phyloP scores from a whole-genome alignment of 116 monocot genomes.

The Trichopus zeylanicus region DNA sequence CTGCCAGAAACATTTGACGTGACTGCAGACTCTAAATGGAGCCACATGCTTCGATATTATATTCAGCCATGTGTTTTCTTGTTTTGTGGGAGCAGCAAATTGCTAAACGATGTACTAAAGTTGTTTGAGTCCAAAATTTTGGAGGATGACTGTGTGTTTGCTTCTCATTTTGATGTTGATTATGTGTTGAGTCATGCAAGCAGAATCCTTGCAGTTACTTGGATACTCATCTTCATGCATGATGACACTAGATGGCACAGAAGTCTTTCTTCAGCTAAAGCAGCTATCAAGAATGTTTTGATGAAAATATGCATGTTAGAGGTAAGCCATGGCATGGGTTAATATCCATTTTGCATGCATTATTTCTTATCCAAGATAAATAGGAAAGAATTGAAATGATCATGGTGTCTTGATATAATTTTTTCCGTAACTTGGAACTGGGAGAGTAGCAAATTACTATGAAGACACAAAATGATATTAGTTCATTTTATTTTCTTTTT shows the following conservation, averaged over 20 bases:
- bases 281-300: slow-evolving; percentile 18
- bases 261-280: slow-evolving; percentile 26
- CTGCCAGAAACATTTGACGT: slow-evolving; percentile 15
- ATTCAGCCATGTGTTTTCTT: slow-evolving; percentile 38
- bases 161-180: slow-evolving; percentile 5
- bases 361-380: background rate
- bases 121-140: slow-evolving; percentile 22
- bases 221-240: slow-evolving; percentile 31
- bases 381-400: background rate
- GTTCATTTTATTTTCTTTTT: too few relatives aligned
- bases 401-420: background rate
- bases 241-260: slow-evolving; percentile 24
- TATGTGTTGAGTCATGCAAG: slow-evolving; percentile 7
- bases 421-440: too few relatives aligned
- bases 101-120: slow-evolving; percentile 31
- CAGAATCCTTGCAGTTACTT: slow-evolving; percentile 19
- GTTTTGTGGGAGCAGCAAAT: slow-evolving; percentile 23
- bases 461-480: too few relatives aligned
- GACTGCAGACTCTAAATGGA: slow-evolving; percentile 17
- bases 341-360: background rate
- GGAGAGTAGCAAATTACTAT: too few relatives aligned
- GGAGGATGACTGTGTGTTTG: slow-evolving; percentile 12
- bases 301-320: slow-evolving; percentile 21
- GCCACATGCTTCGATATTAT: slow-evolving; percentile 23
- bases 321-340: slow-evolving; percentile 16